These are phyloP conservation scores for Cucumis hystrix DNA, from an alignment of 306 rosid species.

Conservation along the genomic window DNA sequence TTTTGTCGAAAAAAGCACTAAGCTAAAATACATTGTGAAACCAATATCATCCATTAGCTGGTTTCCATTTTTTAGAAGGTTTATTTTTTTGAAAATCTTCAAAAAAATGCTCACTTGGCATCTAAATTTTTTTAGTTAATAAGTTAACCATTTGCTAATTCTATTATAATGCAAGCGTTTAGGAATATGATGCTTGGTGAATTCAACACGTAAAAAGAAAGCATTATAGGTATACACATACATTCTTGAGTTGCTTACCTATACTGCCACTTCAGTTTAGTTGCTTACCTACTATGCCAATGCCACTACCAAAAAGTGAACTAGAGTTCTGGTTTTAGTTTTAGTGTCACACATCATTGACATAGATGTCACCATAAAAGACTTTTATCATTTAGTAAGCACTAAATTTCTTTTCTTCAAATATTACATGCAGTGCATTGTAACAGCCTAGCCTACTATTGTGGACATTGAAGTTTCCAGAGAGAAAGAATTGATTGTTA, in stretches of 20 bases:
- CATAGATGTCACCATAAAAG: too few relatives aligned
- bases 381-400: too few relatives aligned
- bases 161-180: conserved; percentile 3
- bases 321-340: too few relatives aligned
- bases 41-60: neutral
- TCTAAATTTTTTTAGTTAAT: neutral
- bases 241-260: neutral
- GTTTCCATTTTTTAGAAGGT: neutral
- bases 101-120: neutral
- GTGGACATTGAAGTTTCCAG: too few relatives aligned
- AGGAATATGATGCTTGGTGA: conserved; percentile 11
- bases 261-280: neutral
- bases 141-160: neutral
- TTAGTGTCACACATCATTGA: too few relatives aligned
- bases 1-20: neutral
- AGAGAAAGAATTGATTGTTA: too few relatives aligned
- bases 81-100: neutral
- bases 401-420: too few relatives aligned
- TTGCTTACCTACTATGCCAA: neutral
- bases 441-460: too few relatives aligned
- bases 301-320: too few relatives aligned
- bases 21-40: neutral
- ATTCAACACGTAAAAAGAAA: conserved; percentile 7
- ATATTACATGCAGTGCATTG: too few relatives aligned
- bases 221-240: neutral